Conservation (phyloP, 192 early-diverging fungal species). For the Borealophlyctis nickersoniae region DNA sequence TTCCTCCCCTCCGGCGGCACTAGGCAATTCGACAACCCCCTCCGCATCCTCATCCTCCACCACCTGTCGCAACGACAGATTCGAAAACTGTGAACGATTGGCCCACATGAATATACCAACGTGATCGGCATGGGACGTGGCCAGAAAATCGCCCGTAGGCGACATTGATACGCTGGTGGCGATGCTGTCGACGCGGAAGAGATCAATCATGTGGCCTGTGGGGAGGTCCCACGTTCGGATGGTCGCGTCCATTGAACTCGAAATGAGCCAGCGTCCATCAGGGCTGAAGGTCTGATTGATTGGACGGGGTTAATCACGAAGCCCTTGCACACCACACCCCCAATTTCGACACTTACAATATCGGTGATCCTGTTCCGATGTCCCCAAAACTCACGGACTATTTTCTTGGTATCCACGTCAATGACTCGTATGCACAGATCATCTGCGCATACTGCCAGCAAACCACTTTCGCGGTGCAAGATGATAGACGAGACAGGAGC, state of each 20-base stretch:
- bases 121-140: conserved; percentile 86
- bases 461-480: conserved; percentile 68
- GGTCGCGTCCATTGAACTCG: conserved; percentile 76
- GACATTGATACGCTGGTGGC: conserved; percentile 85
- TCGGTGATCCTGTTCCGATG: conserved; percentile 87
- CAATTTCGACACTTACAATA: conserved; percentile 51
- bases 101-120: conserved; percentile 93
- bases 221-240: conserved; percentile 97
- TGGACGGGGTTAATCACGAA: background rate
- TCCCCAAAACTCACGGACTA: conserved; percentile 87
- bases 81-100: conserved; percentile 76
- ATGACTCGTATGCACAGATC: conserved; percentile 85
- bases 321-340: background rate
- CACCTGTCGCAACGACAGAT: conserved; percentile 59
- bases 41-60: too few species aligned
- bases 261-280: conserved; percentile 89
- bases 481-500: conserved; percentile 61
- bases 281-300: conserved; percentile 72
- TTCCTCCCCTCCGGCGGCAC: conserved; percentile 62
- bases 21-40: conserved; percentile 31
- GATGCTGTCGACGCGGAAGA: conserved; percentile 72
- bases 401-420: conserved; percentile 74
- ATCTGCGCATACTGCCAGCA: conserved; percentile 81
- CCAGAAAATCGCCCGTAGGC: conserved; percentile 87
- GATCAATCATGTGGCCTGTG: conserved; percentile 82